These are phyloP conservation scores for Leccinum solheimii DNA, from an alignment of 1,284 basidiomycete genomes.

Conservation along the genomic window DNA sequence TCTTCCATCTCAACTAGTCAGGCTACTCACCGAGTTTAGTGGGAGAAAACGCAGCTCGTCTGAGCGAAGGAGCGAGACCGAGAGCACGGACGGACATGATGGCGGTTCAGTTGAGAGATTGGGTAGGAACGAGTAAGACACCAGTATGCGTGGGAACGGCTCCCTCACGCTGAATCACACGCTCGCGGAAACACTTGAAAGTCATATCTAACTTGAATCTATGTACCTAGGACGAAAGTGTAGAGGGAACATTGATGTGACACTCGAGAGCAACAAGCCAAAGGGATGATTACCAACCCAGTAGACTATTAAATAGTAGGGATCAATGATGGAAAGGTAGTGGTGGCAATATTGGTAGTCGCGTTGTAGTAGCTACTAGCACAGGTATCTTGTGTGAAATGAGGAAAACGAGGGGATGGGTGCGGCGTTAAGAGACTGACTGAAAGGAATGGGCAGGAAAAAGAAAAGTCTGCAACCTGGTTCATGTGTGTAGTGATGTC, in stretches of 20 bases:
- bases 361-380: constrained; percentile 1
- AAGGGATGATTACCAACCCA: constrained; percentile 9
- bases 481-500: constrained; percentile 8
- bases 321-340: neutral
- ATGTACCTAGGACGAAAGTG: neutral
- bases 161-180: constrained; percentile 14
- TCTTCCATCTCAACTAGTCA: rapidly evolving
- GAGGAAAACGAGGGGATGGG: constrained; percentile 1
- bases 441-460: neutral
- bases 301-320: neutral
- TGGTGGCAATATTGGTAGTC: constrained; percentile 19
- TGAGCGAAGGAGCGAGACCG: constrained; percentile 55
- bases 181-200: neutral
- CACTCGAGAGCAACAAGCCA: constrained; percentile 10
- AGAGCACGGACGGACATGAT: constrained; percentile 54
- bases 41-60: constrained; percentile 49
- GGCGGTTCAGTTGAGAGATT: constrained; percentile 35
- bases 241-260: constrained; percentile 7
- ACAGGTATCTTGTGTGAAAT: constrained; percentile 3
- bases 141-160: constrained; percentile 22
- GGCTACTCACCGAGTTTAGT: constrained; percentile 44
- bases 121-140: neutral
- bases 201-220: constrained; percentile 6
- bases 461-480: constrained; percentile 15
- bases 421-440: constrained; percentile 3